Percentiles rank a stretch among this genome's conserved stretches.
phyloP scores from a whole-genome alignment of 345 rosid genomes.

The Turritis glabra region DNA sequence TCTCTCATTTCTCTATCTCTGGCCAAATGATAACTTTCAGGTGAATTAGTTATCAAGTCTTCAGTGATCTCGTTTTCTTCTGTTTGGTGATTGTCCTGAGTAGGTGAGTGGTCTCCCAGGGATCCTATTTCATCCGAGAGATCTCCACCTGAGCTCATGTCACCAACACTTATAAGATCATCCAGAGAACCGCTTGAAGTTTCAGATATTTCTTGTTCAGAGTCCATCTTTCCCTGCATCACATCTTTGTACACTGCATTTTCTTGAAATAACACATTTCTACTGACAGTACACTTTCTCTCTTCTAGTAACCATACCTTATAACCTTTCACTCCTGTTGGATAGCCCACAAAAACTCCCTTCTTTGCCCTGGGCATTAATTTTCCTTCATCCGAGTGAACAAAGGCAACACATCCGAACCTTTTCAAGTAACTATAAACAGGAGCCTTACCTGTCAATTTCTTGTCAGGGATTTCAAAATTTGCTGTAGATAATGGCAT shows the following conservation, averaged over 20 bases:
- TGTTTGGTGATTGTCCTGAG: rapidly evolving
- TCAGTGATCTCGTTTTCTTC: too few species aligned
- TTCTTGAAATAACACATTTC: too few species aligned
- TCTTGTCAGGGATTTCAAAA: neutral
- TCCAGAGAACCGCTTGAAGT: neutral
- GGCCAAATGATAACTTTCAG: neutral
- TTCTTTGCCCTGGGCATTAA: neutral
- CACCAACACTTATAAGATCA: neutral
- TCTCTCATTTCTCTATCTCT: neutral
- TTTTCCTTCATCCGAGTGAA: neutral
- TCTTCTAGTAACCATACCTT: too few species aligned
- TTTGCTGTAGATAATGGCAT: neutral
- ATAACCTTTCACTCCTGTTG: too few species aligned
- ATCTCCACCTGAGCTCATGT: neutral
- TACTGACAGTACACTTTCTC: too few species aligned
- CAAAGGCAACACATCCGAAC: neutral
- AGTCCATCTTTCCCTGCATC: neutral
- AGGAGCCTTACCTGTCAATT: neutral
- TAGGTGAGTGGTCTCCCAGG: neutral
- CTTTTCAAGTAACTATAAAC: neutral
- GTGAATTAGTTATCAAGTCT: too few species aligned
- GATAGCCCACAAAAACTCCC: neutral
- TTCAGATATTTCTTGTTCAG: too few species aligned
- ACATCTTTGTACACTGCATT: neutral
- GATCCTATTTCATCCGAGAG: neutral